Evolutionary conservation across 495 filamentous ascomycete species (phyloP).

Genomic region (Opeltia flavorubescens): DNA sequence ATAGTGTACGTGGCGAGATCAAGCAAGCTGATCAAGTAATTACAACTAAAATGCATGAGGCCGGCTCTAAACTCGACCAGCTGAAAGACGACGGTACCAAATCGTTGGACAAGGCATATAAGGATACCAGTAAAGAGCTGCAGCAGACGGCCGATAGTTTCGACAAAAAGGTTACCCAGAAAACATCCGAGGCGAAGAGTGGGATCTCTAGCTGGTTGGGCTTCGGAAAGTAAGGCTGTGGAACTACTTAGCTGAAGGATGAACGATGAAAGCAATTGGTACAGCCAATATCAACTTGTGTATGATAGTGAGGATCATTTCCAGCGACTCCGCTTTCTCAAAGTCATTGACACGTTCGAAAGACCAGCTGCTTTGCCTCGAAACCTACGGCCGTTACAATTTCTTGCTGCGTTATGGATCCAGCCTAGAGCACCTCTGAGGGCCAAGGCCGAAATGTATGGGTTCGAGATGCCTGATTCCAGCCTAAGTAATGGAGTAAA

Average conservation of each 20-base stretch:
- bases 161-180: slow-evolving; percentile 63
- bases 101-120: slow-evolving; percentile 21
- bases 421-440: too few relatives aligned
- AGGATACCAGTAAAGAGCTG: slow-evolving; percentile 19
- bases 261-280: neutral
- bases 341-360: neutral
- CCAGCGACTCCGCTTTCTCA: neutral
- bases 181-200: slow-evolving; percentile 64
- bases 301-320: neutral
- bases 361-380: too few relatives aligned
- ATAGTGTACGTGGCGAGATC: slow-evolving; percentile 37
- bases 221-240: slow-evolving; percentile 36
- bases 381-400: too few relatives aligned
- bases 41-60: slow-evolving; percentile 21
- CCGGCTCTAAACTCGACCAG: slow-evolving; percentile 50
- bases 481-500: too few relatives aligned
- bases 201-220: slow-evolving; percentile 72
- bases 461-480: too few relatives aligned
- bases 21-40: slow-evolving; percentile 13
- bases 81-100: slow-evolving; percentile 22
- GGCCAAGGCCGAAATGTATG: too few relatives aligned
- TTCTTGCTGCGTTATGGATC: too few relatives aligned
- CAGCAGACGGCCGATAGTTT: slow-evolving; percentile 29
- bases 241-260: neutral
- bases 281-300: neutral